phyloP scores from a whole-genome alignment of 2,329 filamentous ascomycete species.

The Alternaria incomplexa region DNA sequence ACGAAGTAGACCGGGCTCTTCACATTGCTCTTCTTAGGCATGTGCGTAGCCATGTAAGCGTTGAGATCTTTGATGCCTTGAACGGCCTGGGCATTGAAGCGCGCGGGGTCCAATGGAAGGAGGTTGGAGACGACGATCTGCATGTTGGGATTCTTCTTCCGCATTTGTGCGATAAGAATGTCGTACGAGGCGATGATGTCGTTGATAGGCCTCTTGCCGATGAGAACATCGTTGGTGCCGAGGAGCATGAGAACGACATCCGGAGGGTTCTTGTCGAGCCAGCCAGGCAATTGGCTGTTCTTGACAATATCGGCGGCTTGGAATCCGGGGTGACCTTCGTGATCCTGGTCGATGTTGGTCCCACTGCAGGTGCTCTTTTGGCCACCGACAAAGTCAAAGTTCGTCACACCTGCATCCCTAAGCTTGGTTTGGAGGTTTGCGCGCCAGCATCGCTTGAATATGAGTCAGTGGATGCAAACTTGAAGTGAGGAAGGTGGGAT shows the following conservation, averaged over 20 bases:
- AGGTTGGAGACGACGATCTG: constrained; percentile 48
- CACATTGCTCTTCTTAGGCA: constrained; percentile 23
- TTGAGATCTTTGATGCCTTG: constrained; percentile 29
- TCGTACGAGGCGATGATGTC: constrained; percentile 49
- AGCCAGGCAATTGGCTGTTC: constrained; percentile 48
- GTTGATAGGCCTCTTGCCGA: constrained; percentile 36
- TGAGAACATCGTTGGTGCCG: constrained; percentile 53
- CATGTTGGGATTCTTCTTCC: constrained; percentile 49
- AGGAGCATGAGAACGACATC: constrained; percentile 57
- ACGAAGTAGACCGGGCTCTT: constrained; percentile 36
- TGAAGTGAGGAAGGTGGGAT: not conserved
- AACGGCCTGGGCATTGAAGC: constrained; percentile 24
- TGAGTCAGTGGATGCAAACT: constrained; percentile 9
- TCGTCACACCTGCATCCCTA: constrained; percentile 24
- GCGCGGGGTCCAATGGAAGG: constrained; percentile 32
- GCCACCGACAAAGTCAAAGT: constrained; percentile 47
- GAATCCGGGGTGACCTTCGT: constrained; percentile 55
- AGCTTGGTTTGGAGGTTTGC: constrained; percentile 42
- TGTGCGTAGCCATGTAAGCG: constrained; percentile 24
- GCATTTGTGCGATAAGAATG: constrained; percentile 52
- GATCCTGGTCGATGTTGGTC: constrained; percentile 51
- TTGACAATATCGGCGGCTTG: constrained; percentile 49
- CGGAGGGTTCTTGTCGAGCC: constrained; percentile 48
- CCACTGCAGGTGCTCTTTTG: constrained; percentile 45
- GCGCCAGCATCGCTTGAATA: constrained; percentile 44